phyloP scores from a whole-genome alignment of 1,139 yeast species.

The Hanseniaspora uvarum region DNA sequence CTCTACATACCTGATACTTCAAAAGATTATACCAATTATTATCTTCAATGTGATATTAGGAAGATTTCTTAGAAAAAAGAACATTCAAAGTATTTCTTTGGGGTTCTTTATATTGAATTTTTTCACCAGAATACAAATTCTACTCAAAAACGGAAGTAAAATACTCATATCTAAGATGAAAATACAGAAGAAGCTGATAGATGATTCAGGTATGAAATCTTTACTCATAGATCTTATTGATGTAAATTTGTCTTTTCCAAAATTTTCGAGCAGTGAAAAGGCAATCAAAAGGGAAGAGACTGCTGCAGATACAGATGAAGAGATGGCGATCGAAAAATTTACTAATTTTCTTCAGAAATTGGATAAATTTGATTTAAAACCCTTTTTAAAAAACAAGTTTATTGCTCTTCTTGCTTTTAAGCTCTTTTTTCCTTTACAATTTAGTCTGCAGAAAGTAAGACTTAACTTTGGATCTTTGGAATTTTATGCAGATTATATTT shows the following conservation, averaged over 20 bases:
- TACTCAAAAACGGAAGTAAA: not conserved
- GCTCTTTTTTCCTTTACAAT: constrained; percentile 13
- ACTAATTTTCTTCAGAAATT: not conserved
- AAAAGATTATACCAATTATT: constrained; percentile 8
- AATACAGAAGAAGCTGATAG: constrained; percentile 10
- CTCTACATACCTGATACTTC: not conserved
- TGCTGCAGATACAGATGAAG: not conserved
- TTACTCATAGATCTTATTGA: constrained; percentile 13
- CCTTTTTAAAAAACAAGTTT: not conserved
- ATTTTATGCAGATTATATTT: constrained; percentile 16
- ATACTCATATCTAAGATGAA: constrained; percentile 12
- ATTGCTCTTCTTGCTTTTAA: not conserved
- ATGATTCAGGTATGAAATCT: constrained; percentile 9
- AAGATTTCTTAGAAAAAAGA: not conserved
- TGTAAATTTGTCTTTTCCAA: not conserved
- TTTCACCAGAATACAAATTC: not conserved
- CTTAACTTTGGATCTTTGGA: constrained; percentile 1
- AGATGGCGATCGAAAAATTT: not conserved
- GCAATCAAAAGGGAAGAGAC: not conserved
- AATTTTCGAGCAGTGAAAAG: not conserved
- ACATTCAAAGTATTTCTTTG: not conserved
- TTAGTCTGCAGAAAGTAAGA: constrained; percentile 14
- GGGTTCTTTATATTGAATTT: constrained; percentile 6
- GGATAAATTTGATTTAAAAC: not conserved
- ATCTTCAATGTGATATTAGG: not conserved